Evolutionary conservation across 306 rosid genomes (phyloP), one percentile per base, ranked within the genome.

Genomic region (Vicia sativa): DNA sequence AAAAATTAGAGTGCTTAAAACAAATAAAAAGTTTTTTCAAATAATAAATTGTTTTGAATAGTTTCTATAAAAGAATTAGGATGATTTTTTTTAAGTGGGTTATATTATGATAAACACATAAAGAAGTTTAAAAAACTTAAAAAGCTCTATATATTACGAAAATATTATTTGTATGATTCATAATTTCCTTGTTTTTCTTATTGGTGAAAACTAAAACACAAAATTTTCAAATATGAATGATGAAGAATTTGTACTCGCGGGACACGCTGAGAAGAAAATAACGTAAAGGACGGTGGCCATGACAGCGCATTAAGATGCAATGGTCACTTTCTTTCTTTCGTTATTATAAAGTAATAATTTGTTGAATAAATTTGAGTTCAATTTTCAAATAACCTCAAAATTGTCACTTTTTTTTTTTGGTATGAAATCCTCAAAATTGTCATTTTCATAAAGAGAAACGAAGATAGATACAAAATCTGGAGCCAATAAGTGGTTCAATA

Each of bases 221-320:
- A 11, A 7, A 1, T 15, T 21, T 39, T 42, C 9, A 65, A 64
- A 57, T 18, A 58, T 3, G 7, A 65, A 9, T 29, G 31, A 68
- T 38, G 3, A 65, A 46, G 68, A 37, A 38, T 26, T 13, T 59
- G 78, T 54, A 52, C 23, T 39, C 21, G 48, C 44, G 54, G 59
- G 59, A 44, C 55, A 54, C 19, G 73, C 73, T 35, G 57, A 66
- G 11, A 7, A 44, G 14, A 46, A 78, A 63, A 68, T 62, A 68
- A 68, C 75, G 72, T 54, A 44, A 61, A 41, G 76, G 78, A 62
- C 79, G 71, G 82, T 41, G 65, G 37, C 11, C 62, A 26, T 55
- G 71, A 64, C 65, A 73, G 79, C 70, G n/a, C 65, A 61, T 62
- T 62, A 46, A 46, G 18, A 74, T 62, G 59, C 59, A 67, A 67